Evolutionary conservation across 768 basidiomycete genomes (phyloP).

Genomic region (Aureoboletus auriporus): DNA sequence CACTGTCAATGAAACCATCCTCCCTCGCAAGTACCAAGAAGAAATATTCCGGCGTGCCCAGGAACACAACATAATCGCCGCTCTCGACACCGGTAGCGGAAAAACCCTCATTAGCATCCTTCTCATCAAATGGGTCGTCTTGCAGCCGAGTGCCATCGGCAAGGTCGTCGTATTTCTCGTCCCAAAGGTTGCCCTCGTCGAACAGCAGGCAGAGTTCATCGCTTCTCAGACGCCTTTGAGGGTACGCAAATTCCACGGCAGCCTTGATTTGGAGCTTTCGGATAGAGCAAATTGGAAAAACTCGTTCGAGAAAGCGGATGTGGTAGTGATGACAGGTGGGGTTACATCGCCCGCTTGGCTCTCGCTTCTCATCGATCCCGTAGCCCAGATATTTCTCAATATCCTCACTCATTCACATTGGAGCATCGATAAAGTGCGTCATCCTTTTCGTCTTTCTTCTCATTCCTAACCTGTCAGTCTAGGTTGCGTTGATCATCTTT

Average conservation of each 20-base stretch:
- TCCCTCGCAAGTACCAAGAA: conserved; percentile 52
- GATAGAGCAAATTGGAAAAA: conserved; percentile 62
- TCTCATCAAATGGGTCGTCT: conserved; percentile 72
- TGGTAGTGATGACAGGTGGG: conserved; percentile 83
- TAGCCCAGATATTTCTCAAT: conserved; percentile 82
- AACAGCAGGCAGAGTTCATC: conserved; percentile 75
- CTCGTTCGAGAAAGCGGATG: conserved; percentile 61
- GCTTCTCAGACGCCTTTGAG: conserved; percentile 59
- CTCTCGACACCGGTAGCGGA: conserved; percentile 56
- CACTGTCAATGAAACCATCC: conserved; percentile 34
- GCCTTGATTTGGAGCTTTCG: conserved; percentile 65
- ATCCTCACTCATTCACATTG: conserved; percentile 79
- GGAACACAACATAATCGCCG: conserved; percentile 52
- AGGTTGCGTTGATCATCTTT: conserved; percentile 56
- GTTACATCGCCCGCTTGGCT: neutral
- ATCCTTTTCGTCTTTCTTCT: neutral
- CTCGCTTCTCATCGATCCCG: conserved; percentile 2
- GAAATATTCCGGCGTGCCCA: conserved; percentile 53
- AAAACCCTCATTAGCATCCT: conserved; percentile 58
- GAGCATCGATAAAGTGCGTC: conserved; percentile 55
- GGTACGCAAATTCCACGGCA: conserved; percentile 67
- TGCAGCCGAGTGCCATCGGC: conserved; percentile 43
- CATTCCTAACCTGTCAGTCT: neutral
- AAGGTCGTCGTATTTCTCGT: conserved; percentile 79
- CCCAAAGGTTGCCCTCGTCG: conserved; percentile 80